Evolutionary conservation across 1,284 basidiomycete genomes (phyloP), one percentile per base, ranked within the genome.

Genomic region (Fomitiporia mediterranea): DNA sequence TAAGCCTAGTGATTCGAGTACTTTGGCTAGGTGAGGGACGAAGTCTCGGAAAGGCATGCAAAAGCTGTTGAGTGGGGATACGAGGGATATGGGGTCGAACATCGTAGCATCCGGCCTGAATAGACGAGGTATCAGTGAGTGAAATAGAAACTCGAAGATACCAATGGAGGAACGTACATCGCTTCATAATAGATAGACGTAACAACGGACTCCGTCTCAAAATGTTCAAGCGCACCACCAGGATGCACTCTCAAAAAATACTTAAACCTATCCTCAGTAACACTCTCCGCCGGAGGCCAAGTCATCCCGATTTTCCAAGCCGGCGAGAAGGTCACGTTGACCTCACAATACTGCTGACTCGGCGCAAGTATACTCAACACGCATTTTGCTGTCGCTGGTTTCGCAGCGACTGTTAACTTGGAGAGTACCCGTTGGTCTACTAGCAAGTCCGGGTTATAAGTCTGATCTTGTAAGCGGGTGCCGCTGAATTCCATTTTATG

Each of bases 401-500:
- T 88, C 8, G 84, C 72, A 19, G 82, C 87, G 32, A 80, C 77
- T 17, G 84, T 82, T 9, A 91, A 75, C 66, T 86, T 89, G 56
- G 76, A 79, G 69, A 91, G 80, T 34, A 85, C 81, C 17, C 84
- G 80, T 17, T 84, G 80, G 68, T 91, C 88, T 60, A 91, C 78
- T 64, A 86, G 73, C 64, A 89, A 76, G 40, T 88, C 86, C 1
- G 80, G 78, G 4, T 81, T 74, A 62, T 82, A 75, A 37, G 81
- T 79, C 55, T 84, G 80, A 48, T 80, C 78, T 55, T 79, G 66
- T 59, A 90, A 73, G 42, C 84, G 81, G 25, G 89, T 89, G 35
- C 89, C 89, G 50, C 73, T 83, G 68, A 91, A 91, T 62, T 91
- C 89, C 78, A 91, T 78, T 58, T 77, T 78, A 68, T 91, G 89